phyloP scores from a whole-genome alignment of 192 early-diverging fungal genomes.

The Rhizophagus sp. region DNA sequence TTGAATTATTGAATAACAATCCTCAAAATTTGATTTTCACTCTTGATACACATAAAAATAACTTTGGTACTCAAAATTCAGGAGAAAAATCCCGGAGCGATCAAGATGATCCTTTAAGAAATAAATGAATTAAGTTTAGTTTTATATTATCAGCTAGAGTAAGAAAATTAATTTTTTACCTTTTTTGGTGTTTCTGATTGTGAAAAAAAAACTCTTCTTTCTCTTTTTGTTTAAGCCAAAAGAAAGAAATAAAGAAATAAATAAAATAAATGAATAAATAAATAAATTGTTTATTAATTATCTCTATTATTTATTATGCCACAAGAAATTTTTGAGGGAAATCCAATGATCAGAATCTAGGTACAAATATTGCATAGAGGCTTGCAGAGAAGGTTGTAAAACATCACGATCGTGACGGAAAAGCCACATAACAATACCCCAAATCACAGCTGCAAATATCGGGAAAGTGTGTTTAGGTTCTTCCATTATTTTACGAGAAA shows the following conservation, averaged over 20 bases:
- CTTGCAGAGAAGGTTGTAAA: conserved; percentile 87
- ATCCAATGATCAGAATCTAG: conserved; percentile 83
- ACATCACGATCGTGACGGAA: conserved; percentile 87
- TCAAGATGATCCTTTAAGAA: too few relatives aligned
- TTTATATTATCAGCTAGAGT: too few relatives aligned
- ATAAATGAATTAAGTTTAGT: too few relatives aligned
- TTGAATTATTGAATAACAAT: conserved; percentile 44
- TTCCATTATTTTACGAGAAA: conserved; percentile 70
- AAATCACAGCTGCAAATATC: conserved; percentile 89
- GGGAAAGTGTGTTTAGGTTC: conserved; percentile 81
- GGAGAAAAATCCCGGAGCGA: too few relatives aligned
- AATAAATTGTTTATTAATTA: not conserved
- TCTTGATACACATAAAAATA: conserved; percentile 38
- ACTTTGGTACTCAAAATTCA: not conserved
- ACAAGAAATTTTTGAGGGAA: conserved; percentile 72
- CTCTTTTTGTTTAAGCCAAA: not conserved
- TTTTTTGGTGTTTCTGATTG: too few relatives aligned
- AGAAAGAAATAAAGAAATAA: not conserved
- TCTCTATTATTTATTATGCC: conserved; percentile 75
- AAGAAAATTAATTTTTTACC: too few relatives aligned
- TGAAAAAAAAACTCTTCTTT: too few relatives aligned
- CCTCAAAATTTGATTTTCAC: conserved; percentile 40
- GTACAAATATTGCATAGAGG: conserved; percentile 96
- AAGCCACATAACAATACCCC: conserved; percentile 96
- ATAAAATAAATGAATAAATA: not conserved